Base-by-base conservation (phyloP, 2,329 filamentous ascomycete genomes). In the Colletotrichum orbiculare region DNA sequence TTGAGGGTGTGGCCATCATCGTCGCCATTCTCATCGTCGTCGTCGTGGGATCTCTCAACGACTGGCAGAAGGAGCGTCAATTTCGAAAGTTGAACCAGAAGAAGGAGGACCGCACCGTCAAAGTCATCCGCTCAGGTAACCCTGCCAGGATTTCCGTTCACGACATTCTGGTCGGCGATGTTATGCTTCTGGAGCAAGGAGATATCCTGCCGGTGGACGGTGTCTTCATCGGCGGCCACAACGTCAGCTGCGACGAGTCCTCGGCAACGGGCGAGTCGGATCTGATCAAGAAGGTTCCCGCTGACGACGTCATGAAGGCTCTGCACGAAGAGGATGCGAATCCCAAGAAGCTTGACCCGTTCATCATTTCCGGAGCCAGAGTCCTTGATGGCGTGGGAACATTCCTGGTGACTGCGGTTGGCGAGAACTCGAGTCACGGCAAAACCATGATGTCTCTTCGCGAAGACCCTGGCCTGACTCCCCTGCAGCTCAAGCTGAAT, bases 11-110 rank as follows among this genome's bases (percentile, higher is more conserved):
- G 8, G 91, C 92, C 12, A 93, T 94, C 68, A 89, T 93, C 48
- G 85, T 90, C n/a, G 92, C 91, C 49, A 92, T 94, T 65, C 74
- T 89, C 12, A 89, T 94, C 68, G 92, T 94, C 52, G 89, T 94
- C 3, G 76, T 90, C 13, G 91, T 93, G 15, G 91, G 91, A 64
- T 91, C 91, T n/a, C 79, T 89, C 45, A 94, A 93, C 69, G 92
- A 94, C 73, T 94, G 89, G 84, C 91, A 95, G 72, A 94, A 94
- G 75, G 91, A 94, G 74, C 85, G 90, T 48, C 91, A 93, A 72
- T 94, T 94, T 71, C 89, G 92, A 49, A 93, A 92, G 74, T 79
- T 94, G 64, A 94, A 94, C 77, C 88, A 88, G 75, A 93, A 93
- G 73, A 94, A 94, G 76, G 89, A 93, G 55, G 89, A 94, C 71